Percentiles rank a stretch among this genome's conserved stretches.
Conservation (phyloP, 2,329 filamentous ascomycete species). For the Cadophora gregata region DNA sequence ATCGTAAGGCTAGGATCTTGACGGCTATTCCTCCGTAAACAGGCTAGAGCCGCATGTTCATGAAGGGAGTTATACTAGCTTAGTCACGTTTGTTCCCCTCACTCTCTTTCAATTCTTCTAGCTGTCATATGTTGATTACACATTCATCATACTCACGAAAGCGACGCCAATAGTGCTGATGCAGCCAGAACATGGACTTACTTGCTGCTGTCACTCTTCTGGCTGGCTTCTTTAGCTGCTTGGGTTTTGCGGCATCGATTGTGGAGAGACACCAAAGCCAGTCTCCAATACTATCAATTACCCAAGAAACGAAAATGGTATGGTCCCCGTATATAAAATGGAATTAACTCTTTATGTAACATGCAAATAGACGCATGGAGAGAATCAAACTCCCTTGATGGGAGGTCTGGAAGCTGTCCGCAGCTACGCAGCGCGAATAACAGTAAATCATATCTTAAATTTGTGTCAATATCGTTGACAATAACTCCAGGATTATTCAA, state of each 20-base stretch:
- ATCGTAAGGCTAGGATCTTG: background rate
- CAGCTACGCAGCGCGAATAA: conserved; percentile 1
- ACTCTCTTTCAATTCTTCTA: no score
- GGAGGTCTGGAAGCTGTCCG: conserved; percentile 1
- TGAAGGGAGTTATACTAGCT: no score
- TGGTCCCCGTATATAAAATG: conserved; percentile 2
- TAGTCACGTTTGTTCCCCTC: no score
- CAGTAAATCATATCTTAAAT: background rate
- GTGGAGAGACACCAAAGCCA: background rate
- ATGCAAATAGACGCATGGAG: conserved; percentile 5
- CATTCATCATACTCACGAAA: background rate
- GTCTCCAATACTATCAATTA: conserved; percentile 5
- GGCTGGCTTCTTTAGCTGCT: background rate
- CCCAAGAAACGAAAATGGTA: conserved; percentile 10
- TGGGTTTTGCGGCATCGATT: background rate
- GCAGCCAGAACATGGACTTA: conserved; percentile 1
- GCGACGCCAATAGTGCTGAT: background rate
- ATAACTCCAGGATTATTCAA: conserved; percentile 5
- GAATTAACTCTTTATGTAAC: background rate
- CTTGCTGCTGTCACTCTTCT: conserved; percentile 3
- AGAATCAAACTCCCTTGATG: conserved; percentile 2
- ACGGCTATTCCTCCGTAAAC: background rate
- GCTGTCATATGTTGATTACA: no score
- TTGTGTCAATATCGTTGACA: background rate
- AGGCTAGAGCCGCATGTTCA: background rate